Conservation (phyloP, 805 yeast genomes). For the Clavispora santaluciae region DNA sequence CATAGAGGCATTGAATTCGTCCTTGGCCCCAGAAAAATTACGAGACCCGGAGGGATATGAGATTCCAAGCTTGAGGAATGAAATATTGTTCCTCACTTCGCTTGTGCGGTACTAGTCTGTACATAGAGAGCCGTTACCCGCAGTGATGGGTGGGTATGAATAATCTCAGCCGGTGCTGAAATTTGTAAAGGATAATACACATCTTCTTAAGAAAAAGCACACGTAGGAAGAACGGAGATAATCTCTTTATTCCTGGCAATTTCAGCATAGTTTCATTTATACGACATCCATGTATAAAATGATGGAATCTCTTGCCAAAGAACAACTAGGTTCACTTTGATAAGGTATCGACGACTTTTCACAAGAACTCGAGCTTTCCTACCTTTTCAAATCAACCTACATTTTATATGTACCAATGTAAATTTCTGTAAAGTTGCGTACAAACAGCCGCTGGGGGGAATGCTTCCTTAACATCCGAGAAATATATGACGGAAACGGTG, state of each 20-base stretch:
- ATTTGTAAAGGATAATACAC: not conserved
- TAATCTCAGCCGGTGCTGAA: not conserved
- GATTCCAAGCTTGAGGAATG: slow-evolving; percentile 34
- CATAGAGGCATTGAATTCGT: slow-evolving; percentile 11
- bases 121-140: not conserved
- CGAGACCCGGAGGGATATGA: slow-evolving; percentile 24
- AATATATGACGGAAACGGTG: not conserved
- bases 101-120: not conserved
- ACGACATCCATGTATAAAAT: slow-evolving; percentile 31
- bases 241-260: slow-evolving; percentile 25
- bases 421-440: too few species aligned
- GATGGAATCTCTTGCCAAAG: slow-evolving; percentile 44
- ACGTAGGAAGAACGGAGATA: not conserved
- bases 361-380: slow-evolving; percentile 15
- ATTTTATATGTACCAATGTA: not conserved
- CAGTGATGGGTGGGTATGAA: not conserved
- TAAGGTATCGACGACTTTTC: slow-evolving; percentile 19
- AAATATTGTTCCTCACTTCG: slow-evolving; percentile 14
- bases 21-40: slow-evolving; percentile 10
- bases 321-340: slow-evolving; percentile 20
- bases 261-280: slow-evolving; percentile 45
- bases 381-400: slow-evolving; percentile 7
- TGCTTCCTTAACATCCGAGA: not conserved
- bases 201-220: not conserved
- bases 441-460: too few species aligned